Evolutionary conservation across 225 moss, liverwort and hornwort genomes (phyloP).

Genomic region (Pseudisothecium myosuroides): DNA sequence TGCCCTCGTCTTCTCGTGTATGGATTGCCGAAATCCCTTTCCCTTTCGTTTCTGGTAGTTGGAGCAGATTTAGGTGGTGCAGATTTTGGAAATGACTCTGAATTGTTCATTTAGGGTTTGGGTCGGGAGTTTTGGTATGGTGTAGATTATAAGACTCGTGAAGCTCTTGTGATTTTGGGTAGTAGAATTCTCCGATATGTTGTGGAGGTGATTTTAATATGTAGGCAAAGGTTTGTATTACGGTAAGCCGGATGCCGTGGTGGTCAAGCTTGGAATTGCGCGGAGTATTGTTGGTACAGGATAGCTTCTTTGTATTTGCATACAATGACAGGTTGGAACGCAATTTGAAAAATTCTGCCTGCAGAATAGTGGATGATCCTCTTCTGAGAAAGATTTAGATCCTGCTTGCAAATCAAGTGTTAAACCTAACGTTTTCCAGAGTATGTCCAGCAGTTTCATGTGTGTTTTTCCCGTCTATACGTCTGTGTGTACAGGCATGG

Average conservation of each 20-base stretch:
- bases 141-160: neutral
- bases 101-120: neutral
- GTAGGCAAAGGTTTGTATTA: neutral
- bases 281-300: neutral
- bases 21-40: neutral
- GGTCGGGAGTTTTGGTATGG: neutral
- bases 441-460: neutral
- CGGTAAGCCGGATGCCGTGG: neutral
- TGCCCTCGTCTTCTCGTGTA: conserved; percentile 56
- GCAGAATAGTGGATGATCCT: neutral
- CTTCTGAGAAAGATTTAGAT: neutral
- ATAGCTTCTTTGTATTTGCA: neutral
- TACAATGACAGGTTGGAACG: neutral
- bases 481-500: conserved; percentile 16
- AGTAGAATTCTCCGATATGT: neutral
- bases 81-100: neutral
- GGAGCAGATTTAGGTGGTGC: neutral
- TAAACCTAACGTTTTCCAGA: neutral
- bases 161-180: neutral
- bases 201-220: neutral
- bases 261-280: neutral
- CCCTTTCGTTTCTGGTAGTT: neutral
- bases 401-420: neutral
- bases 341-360: neutral
- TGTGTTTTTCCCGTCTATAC: neutral